A percentile compares a stretch with the other conserved stretches of the same genome.
Evolutionary conservation across 305 asterid species (phyloP).

Genomic region (Fraxinus albicans): DNA sequence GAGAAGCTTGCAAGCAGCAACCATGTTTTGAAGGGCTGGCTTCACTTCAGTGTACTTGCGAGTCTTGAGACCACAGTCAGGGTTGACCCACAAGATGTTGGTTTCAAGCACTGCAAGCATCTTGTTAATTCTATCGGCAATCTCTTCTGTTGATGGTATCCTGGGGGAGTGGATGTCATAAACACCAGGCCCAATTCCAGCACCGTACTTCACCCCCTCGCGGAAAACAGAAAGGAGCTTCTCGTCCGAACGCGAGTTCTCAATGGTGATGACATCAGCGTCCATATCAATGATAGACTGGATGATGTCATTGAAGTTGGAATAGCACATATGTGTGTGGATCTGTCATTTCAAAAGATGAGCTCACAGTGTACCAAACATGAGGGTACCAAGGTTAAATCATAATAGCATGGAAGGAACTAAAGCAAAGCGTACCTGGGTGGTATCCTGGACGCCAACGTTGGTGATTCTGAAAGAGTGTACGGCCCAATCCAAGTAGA

Average conservation of each 20-base stretch:
- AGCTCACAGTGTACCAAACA: not conserved
- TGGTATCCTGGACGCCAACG: slow-evolving; percentile 41
- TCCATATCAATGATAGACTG: slow-evolving; percentile 52
- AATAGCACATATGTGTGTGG: slow-evolving; percentile 62
- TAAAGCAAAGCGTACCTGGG: slow-evolving; percentile 30
- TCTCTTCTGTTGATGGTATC: slow-evolving; percentile 47
- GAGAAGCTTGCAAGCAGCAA: slow-evolving; percentile 47
- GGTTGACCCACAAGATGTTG: slow-evolving; percentile 57
- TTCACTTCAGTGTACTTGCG: slow-evolving; percentile 47
- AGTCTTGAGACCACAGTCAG: slow-evolving; percentile 53
- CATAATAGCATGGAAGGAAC: not conserved
- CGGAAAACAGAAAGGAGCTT: slow-evolving; percentile 48
- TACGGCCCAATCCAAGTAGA: slow-evolving; percentile 57
- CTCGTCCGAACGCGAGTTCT: slow-evolving; percentile 56
- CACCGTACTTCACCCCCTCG: slow-evolving; percentile 52
- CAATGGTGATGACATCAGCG: slow-evolving; percentile 54
- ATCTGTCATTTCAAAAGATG: slow-evolving; percentile 23
- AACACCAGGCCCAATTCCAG: slow-evolving; percentile 54
- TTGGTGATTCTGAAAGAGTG: slow-evolving; percentile 53
- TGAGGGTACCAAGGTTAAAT: not conserved
- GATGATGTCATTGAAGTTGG: slow-evolving; percentile 53
- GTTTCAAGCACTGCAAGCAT: slow-evolving; percentile 52
- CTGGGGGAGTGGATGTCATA: slow-evolving; percentile 56
- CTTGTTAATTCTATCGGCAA: slow-evolving; percentile 47
- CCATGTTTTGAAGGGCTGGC: slow-evolving; percentile 50